Conservation (phyloP, 306 rosid genomes). For the Ochetophila trinervis region DNA sequence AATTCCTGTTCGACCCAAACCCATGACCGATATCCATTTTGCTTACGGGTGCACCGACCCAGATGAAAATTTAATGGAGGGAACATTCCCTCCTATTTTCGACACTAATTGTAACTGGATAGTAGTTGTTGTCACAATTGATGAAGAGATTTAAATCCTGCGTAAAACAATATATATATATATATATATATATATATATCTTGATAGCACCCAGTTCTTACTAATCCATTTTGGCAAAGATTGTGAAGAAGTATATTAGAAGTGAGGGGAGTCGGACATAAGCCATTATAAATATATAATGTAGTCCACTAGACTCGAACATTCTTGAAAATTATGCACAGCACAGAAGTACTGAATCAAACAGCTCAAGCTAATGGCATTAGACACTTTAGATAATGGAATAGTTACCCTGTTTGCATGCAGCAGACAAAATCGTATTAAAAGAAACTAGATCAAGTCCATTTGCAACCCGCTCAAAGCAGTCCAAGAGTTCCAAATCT, state of each 20-base stretch:
- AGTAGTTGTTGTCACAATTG: too few species aligned
- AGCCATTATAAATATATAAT: conserved; percentile 29
- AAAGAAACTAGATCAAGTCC: conserved; percentile 41
- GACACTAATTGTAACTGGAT: too few species aligned
- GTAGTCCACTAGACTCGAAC: conserved; percentile 33
- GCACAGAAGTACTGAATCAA: conserved; percentile 38
- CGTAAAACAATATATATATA: too few species aligned
- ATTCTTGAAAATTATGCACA: conserved; percentile 28
- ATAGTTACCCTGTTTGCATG: conserved; percentile 33
- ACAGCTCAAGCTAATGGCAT: conserved; percentile 34
- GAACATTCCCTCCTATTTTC: too few species aligned
- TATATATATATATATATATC: too few species aligned
- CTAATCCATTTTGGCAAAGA: conserved; percentile 37
- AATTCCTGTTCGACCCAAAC: too few species aligned
- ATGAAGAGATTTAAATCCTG: too few species aligned
- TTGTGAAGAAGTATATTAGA: conserved; percentile 32
- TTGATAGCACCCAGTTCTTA: conserved; percentile 19
- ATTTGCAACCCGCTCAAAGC: conserved; percentile 32
- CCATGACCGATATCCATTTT: too few species aligned
- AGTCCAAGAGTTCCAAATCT: conserved; percentile 36
- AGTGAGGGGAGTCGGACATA: conserved; percentile 26
- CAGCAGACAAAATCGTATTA: conserved; percentile 40
- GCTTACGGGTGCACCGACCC: too few species aligned
- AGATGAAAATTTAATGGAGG: too few species aligned
- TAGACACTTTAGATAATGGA: conserved; percentile 23